A percentile compares a stretch with the other conserved stretches of the same genome.
These are phyloP conservation scores for Trichoderma sp. DNA, from an alignment of 2,329 filamentous ascomycete genomes.

Conservation along the genomic window DNA sequence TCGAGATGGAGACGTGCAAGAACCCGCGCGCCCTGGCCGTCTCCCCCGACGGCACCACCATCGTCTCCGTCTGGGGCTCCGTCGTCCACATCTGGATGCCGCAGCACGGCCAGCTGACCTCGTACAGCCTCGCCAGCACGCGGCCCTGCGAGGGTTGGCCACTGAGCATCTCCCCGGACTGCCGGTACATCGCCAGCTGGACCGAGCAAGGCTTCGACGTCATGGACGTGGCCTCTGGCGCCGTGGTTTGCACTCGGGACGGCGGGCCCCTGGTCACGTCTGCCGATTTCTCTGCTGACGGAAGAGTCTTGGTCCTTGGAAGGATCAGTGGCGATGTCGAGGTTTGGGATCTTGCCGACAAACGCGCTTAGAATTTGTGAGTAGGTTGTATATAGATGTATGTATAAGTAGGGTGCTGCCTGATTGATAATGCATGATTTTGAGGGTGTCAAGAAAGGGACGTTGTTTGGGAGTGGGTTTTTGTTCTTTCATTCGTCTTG, in stretches of 20 bases:
- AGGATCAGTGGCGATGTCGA: conserved; percentile 36
- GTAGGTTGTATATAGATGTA: not conserved
- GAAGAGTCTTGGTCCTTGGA: conserved; percentile 32
- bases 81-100: conserved; percentile 40
- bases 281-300: conserved; percentile 36
- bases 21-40: conserved; percentile 34
- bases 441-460: not conserved
- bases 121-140: conserved; percentile 36
- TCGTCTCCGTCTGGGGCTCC: conserved; percentile 40
- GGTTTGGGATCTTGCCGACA: conserved; percentile 31
- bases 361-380: not conserved
- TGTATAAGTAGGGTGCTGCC: not conserved
- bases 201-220: conserved; percentile 43
- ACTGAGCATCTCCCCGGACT: conserved; percentile 38
- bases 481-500: not conserved
- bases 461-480: not conserved
- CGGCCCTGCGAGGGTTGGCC: conserved; percentile 41
- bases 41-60: conserved; percentile 32
- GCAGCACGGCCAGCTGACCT: conserved; percentile 31
- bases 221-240: conserved; percentile 37
- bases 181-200: conserved; percentile 37
- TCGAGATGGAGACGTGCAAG: conserved; percentile 33
- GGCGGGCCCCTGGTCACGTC: conserved; percentile 33
- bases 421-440: not conserved
- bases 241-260: conserved; percentile 29